Conservation (phyloP, 225 moss, liverwort and hornwort genomes). For the Polytrichum commune region DNA sequence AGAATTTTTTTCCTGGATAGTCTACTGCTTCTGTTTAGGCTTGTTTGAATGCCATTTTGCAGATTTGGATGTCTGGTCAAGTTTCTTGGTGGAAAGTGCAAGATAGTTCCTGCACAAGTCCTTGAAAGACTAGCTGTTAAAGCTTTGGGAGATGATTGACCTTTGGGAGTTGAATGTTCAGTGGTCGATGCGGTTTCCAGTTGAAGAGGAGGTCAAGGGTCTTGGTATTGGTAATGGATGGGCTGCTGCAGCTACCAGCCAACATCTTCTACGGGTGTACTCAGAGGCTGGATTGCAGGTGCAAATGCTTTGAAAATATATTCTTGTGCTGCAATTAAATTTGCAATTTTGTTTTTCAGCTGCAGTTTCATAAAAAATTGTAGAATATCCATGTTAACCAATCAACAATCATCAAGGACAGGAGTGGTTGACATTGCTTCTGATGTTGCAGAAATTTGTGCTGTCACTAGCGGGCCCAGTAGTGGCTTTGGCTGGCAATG, state of each 20-base stretch:
- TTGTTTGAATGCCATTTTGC: no score
- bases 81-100: no score
- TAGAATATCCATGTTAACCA: no score
- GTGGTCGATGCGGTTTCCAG: constrained; percentile 92
- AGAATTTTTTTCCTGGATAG: background rate
- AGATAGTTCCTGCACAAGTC: no score
- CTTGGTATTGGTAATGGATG: constrained; percentile 79
- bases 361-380: no score
- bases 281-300: constrained; percentile 92
- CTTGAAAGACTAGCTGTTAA: no score
- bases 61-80: no score
- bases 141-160: background rate
- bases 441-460: constrained; percentile 43
- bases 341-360: no score
- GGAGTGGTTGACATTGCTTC: background rate
- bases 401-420: no score
- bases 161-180: constrained; percentile 18
- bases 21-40: no score
- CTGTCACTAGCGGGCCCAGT: constrained; percentile 62
- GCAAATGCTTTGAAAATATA: background rate
- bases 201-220: constrained; percentile 82
- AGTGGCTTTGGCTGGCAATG: constrained; percentile 70
- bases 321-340: no score
- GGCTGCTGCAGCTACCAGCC: constrained; percentile 86
- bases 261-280: constrained; percentile 75